Base-by-base conservation (phyloP, 2,329 filamentous ascomycete genomes). In the Cytospora piceae region DNA sequence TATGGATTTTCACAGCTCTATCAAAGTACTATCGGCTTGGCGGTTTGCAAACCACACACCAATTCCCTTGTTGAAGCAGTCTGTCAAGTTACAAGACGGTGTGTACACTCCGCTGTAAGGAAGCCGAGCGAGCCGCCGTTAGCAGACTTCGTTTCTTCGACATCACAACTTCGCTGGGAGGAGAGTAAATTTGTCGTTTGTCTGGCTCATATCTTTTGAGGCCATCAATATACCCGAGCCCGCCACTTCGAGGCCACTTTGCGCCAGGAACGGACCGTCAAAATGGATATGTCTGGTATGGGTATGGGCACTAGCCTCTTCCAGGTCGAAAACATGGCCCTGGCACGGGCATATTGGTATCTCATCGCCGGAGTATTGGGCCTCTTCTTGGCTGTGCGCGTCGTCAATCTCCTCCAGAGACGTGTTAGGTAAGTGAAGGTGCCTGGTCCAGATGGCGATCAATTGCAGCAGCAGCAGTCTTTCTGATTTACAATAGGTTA, bases 301-400 rank as follows among this genome's bases (percentile, higher is more conserved):
- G 67, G 75, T 61, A 73, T 77, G 69, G 76, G 77, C 22, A 74
- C 78, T 59, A 76, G 74, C 59, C 74, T 77, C 71, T 82, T 83
- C 71, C 75, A 78, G 65, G 67, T 74, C 1, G 75, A 75, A 46
- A 87, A 87, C 71, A 79, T 79, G 72, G 77, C 76, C 51, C 79
- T 87, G 59, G 85, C 86, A 20, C 78, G 78, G 22, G 80, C 79
- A 2, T 89, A 83, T 71, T 89, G 86, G 86, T 88, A 87, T 71
- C 80, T 85, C 39, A 76, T 86, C 46, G 84, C 80, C 9, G 81
- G 77, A 20, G 79, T 82, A 29, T 71, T 86, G 5, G 82, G 77
- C 1, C 69, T 80, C 0, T 71, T 84, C 6, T 70, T 78, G 3
- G 63, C 72, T 0, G 71, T 81, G 31, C 82, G 82, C 4, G 73